Percentiles rank a stretch among this genome's conserved stretches.
These are phyloP conservation scores for Stagonosporopsis chrysanthemi DNA, from an alignment of 2,329 filamentous ascomycete genomes.

Conservation along the genomic window DNA sequence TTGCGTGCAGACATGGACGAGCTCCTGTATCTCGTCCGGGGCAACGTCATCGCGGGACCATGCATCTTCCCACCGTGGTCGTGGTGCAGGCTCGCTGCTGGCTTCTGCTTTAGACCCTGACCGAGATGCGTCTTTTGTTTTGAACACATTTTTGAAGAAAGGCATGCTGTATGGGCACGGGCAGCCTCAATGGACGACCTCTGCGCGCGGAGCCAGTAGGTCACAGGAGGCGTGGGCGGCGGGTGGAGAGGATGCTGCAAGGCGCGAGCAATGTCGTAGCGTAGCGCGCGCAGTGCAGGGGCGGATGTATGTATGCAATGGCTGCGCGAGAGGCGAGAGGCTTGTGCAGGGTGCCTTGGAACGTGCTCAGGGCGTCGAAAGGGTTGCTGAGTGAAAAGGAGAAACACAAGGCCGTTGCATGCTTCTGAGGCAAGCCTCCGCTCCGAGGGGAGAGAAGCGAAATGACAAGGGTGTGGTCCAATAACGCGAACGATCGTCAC, in stretches of 20 bases:
- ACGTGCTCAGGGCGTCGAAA: constrained; percentile 14
- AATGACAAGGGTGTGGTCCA: constrained; percentile 23
- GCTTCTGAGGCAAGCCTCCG: constrained; percentile 20
- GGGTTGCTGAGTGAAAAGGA: constrained; percentile 23
- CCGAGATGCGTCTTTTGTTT: constrained; percentile 44
- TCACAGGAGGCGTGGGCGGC: neutral
- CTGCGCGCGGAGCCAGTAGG: constrained; percentile 1
- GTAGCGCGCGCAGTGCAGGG: constrained; percentile 28
- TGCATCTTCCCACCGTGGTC: constrained; percentile 86
- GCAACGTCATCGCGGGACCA: constrained; percentile 84
- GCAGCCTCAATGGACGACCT: constrained; percentile 24
- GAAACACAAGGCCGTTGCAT: constrained; percentile 17
- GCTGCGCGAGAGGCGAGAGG: constrained; percentile 14
- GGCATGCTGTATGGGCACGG: constrained; percentile 40
- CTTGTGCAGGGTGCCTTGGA: constrained; percentile 21
- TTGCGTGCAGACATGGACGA: constrained; percentile 82
- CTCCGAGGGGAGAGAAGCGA: constrained; percentile 22
- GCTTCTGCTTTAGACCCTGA: constrained; percentile 41
- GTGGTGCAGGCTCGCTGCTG: constrained; percentile 55
- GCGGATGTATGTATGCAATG: constrained; percentile 22
- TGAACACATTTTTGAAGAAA: constrained; percentile 51
- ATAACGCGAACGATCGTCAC: constrained; percentile 16
- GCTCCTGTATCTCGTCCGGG: constrained; percentile 88
- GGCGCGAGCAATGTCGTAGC: constrained; percentile 9
- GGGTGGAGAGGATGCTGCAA: constrained; percentile 9